Evolutionary conservation across 495 filamentous ascomycete species (phyloP), one percentile per base, ranked within the genome.

Genomic region (Aspergillus avenaceus): DNA sequence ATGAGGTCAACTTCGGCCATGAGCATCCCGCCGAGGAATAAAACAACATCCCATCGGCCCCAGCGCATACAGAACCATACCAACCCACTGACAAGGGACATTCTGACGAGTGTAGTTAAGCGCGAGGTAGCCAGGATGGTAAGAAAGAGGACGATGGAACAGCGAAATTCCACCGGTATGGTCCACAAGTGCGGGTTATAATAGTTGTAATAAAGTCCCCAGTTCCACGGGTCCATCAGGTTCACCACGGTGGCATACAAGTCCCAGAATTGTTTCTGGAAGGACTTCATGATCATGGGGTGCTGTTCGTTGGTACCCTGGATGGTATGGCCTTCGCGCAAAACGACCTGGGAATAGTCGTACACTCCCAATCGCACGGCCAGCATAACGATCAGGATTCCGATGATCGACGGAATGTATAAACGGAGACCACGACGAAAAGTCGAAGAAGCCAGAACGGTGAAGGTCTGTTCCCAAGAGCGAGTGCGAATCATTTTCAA

Each of bases 111-210:
- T n/a, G 74, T 54, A 26, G 62, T 58, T 9, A 81, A 63, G 21
- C 79, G 73, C 6, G 79, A 76, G 11, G 83, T 69, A 8, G 74
- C 84, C 3, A 86, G 52, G 23, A 81, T 70, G 1, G 73, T 72
- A 38, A 85, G 57, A 62, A 88, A 88, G 4, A 88, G 71, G 40
- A 85, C 67, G 52, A 88, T 77, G 8, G 81, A 84, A 50, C 76
- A 76, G 43, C 81, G 71, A 52, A 86, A 85, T 59, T 88, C 84
- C 22, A 87, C 76, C 0, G 84, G 84, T n/a, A 88, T 85, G 21
- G 84, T 88, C 84, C 84, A 88, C 0, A 87, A 67, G 51, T 86
- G 83, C 5, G 82, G 77, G 44, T 87, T 84, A 55, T 86, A 84
- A 22, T 78, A 72, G 37, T 74, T 71, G 60, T 82, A 75, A 45